Percentiles rank a stretch among this genome's conserved stretches.
Conservation (phyloP, 768 basidiomycete species). For the Lentinula edodes region DNA sequence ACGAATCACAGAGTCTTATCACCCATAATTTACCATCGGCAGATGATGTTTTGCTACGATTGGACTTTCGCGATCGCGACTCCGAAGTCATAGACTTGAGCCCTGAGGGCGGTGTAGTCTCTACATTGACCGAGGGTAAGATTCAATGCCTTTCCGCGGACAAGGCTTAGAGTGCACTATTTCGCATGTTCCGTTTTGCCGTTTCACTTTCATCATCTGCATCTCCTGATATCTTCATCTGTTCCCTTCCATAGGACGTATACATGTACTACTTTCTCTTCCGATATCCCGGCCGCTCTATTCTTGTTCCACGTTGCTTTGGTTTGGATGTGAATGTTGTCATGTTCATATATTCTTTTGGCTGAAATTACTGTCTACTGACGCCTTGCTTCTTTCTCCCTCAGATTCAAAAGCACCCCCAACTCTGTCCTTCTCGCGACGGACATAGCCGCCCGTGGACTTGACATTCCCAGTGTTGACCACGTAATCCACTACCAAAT, state of each 20-base stretch:
- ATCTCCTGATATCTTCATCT: not conserved
- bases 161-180: slow-evolving; percentile 57
- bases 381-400: not conserved
- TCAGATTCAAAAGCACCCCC: slow-evolving; percentile 73
- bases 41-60: slow-evolving; percentile 86
- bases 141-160: slow-evolving; percentile 82
- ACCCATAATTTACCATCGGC: slow-evolving; percentile 2
- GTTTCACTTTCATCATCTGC: not conserved
- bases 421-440: slow-evolving; percentile 88
- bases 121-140: slow-evolving; percentile 80
- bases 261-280: slow-evolving; percentile 97
- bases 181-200: not conserved
- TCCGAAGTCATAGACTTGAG: slow-evolving; percentile 91
- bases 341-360: too few relatives aligned
- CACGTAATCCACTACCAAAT: slow-evolving; percentile 98
- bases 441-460: slow-evolving; percentile 92
- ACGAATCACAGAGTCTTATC: not conserved
- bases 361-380: not conserved
- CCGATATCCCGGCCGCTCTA: slow-evolving; percentile 92
- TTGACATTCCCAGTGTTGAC: slow-evolving; percentile 91
- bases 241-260: slow-evolving; percentile 53
- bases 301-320: too few relatives aligned
- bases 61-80: slow-evolving; percentile 89
- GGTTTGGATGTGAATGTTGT: too few relatives aligned
- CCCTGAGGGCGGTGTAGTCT: slow-evolving; percentile 78